Evolutionary conservation across 306 rosid species (phyloP).

Genomic region (Ormosia semicastrata): DNA sequence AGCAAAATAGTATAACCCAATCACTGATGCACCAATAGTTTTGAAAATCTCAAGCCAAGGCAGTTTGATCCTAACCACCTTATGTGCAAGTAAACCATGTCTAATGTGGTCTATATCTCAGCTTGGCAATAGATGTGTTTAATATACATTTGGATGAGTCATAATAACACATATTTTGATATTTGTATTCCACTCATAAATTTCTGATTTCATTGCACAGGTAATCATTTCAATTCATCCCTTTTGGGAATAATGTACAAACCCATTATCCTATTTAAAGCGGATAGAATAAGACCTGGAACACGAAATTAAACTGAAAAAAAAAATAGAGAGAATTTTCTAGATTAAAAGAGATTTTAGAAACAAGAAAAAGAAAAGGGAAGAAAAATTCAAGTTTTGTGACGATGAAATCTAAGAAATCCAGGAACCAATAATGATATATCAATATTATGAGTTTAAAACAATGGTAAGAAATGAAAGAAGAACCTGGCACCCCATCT

Average conservation of each 20-base stretch:
- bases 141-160: neutral
- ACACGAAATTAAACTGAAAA: neutral
- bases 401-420: neutral
- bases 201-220: neutral
- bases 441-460: neutral
- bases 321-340: neutral
- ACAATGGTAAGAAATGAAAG: neutral
- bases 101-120: neutral
- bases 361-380: neutral
- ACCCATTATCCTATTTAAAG: neutral
- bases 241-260: neutral
- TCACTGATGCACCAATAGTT: neutral
- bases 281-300: neutral
- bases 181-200: neutral
- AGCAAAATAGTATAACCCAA: neutral
- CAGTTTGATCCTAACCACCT: neutral
- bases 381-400: neutral
- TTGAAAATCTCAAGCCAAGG: neutral
- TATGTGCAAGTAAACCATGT: neutral
- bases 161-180: neutral
- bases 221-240: neutral
- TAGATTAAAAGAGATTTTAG: neutral
- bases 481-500: conserved; percentile 85
- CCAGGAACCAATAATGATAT: neutral
- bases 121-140: neutral